Percentiles rank a stretch among this genome's conserved stretches.
These are phyloP conservation scores for Pezicula rhizophila DNA, from an alignment of 2,329 filamentous ascomycete genomes.

Conservation along the genomic window DNA sequence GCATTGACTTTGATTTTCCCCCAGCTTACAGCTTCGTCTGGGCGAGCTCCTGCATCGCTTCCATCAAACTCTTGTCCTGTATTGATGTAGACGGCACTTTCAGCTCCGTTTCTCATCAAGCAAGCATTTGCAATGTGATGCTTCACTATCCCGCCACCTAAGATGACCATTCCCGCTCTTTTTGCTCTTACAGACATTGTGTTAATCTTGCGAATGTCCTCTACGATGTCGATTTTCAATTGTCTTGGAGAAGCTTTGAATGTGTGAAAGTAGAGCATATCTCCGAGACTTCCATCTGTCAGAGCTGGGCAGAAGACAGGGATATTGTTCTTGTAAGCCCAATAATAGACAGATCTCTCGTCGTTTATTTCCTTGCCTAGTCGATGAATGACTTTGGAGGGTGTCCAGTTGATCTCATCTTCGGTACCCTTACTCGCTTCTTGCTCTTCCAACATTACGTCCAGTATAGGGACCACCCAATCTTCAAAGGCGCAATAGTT, in stretches of 20 bases:
- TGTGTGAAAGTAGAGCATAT: constrained; percentile 98
- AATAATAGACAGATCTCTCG: constrained; percentile 88
- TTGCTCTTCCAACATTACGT: constrained; percentile 89
- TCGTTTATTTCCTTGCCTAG: constrained; percentile 93
- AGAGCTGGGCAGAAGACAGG: constrained; percentile 95
- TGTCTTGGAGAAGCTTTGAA: constrained; percentile 81
- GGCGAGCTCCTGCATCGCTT: constrained; percentile 88
- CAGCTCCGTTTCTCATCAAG: constrained; percentile 94
- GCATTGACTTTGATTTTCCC: constrained; percentile 92
- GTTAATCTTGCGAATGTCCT: constrained; percentile 90
- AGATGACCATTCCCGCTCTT: constrained; percentile 87
- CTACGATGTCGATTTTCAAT: constrained; percentile 83
- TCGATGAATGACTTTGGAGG: constrained; percentile 82
- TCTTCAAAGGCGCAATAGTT: constrained; percentile 98
- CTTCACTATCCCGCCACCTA: constrained; percentile 93
- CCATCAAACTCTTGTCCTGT: constrained; percentile 97
- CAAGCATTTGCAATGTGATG: constrained; percentile 98
- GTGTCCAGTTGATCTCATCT: constrained; percentile 81
- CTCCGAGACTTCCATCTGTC: constrained; percentile 89
- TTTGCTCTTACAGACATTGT: constrained; percentile 83
- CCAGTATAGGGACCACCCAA: constrained; percentile 94
- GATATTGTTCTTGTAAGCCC: constrained; percentile 95
- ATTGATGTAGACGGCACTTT: constrained; percentile 96
- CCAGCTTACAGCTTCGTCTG: constrained; percentile 97
- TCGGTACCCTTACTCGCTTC: constrained; percentile 68